A percentile compares a stretch with the other conserved stretches of the same genome.
These are phyloP conservation scores for Pestalotiopsis sp. DNA, from an alignment of 2,329 filamentous ascomycete species.

Conservation along the genomic window DNA sequence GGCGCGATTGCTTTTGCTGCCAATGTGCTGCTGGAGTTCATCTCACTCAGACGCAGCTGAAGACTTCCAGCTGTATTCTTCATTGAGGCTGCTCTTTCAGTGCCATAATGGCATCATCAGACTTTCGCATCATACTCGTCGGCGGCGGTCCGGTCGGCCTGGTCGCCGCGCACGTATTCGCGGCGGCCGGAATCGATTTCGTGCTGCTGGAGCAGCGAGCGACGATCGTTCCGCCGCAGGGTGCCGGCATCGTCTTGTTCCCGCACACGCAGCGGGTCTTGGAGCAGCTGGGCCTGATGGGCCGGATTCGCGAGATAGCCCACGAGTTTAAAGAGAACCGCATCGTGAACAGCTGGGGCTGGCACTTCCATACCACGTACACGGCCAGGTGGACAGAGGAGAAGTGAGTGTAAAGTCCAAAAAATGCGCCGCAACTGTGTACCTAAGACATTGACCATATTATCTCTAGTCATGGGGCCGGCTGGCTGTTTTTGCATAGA, in stretches of 20 bases:
- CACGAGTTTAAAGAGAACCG: neutral
- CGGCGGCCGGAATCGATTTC: constrained; percentile 1
- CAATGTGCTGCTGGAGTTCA: too few species aligned
- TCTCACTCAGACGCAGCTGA: too few species aligned
- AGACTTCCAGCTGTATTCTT: too few species aligned
- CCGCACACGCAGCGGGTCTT: constrained; percentile 7
- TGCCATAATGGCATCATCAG: neutral
- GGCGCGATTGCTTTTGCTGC: too few species aligned
- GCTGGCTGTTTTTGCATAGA: neutral
- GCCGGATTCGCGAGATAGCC: neutral
- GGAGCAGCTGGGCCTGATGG: constrained; percentile 4
- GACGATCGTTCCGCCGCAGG: neutral
- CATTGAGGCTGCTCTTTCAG: neutral
- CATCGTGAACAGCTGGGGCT: neutral
- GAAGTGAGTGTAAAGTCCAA: neutral
- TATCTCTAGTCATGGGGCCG: neutral
- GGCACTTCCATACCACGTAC: neutral
- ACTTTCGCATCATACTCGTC: neutral
- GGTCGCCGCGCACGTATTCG: neutral
- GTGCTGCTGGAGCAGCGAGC: neutral
- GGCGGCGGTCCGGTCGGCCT: constrained; percentile 4
- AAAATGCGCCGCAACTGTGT: too few species aligned
- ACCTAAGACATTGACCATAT: neutral
- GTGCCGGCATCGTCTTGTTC: neutral
- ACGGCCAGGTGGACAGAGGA: neutral